Conservation (phyloP, 2,329 filamentous ascomycete genomes). For the Trichoderma sp. region DNA sequence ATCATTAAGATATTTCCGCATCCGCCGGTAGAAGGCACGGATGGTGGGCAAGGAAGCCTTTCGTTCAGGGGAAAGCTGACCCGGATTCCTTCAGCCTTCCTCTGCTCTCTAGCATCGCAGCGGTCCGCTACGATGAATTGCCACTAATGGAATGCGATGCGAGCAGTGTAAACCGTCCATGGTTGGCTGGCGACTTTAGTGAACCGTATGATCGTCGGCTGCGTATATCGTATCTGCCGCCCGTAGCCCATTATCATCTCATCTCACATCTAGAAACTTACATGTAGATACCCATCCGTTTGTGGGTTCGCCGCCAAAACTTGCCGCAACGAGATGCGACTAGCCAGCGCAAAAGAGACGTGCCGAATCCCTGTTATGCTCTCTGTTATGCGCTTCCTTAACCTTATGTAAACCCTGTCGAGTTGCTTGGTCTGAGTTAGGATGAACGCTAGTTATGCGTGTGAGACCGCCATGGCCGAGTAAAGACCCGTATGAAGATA, state of each 20-base stretch:
- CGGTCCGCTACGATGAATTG: neutral
- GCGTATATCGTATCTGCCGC: neutral
- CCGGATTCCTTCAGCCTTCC: neutral
- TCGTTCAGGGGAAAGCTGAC: neutral
- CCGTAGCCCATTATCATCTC: neutral
- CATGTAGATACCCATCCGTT: neutral
- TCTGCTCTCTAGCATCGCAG: neutral
- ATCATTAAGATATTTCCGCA: neutral
- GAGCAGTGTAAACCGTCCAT: neutral
- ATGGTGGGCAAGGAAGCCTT: neutral
- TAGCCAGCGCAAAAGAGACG: neutral
- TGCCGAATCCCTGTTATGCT: neutral
- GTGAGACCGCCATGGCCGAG: neutral
- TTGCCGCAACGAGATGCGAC: neutral
- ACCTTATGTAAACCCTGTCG: neutral
- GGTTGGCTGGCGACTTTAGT: no score
- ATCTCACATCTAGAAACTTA: neutral
- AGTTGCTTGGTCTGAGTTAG: neutral
- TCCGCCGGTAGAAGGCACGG: neutral
- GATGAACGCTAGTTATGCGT: neutral
- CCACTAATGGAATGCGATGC: neutral
- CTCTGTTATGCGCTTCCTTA: neutral
- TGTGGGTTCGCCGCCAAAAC: neutral
- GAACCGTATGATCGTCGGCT: neutral
- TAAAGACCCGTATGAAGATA: neutral